Conservation (phyloP, 805 yeast genomes). For the Hanseniaspora guilliermondii region DNA sequence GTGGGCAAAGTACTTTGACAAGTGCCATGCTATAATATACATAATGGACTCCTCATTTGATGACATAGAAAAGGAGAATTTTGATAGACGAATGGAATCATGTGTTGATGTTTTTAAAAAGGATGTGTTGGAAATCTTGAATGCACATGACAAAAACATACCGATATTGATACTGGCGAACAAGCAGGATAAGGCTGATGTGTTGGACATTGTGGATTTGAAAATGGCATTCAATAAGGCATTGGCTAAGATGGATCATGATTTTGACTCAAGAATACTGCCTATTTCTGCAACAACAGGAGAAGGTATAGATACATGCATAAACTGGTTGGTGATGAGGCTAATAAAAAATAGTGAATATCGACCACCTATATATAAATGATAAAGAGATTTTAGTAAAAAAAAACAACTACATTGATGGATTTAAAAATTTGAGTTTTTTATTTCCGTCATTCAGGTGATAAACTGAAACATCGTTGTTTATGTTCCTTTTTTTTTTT, state of each 20-base stretch:
- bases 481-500: neutral
- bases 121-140: slow-evolving; percentile 33
- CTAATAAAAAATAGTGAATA: slow-evolving; percentile 36
- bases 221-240: slow-evolving; percentile 72
- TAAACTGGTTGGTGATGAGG: slow-evolving; percentile 76
- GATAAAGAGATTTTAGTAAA: neutral
- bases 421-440: too few relatives aligned
- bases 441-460: neutral
- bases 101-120: slow-evolving; percentile 42
- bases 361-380: slow-evolving; percentile 30
- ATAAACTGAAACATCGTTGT: too few relatives aligned
- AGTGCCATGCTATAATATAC: slow-evolving; percentile 84
- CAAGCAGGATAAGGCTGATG: slow-evolving; percentile 70
- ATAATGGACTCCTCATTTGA: slow-evolving; percentile 58
- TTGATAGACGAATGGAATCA: slow-evolving; percentile 68
- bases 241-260: slow-evolving; percentile 64
- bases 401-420: too few relatives aligned
- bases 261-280: slow-evolving; percentile 78
- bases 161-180: slow-evolving; percentile 92
- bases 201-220: slow-evolving; percentile 64
- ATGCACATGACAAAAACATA: slow-evolving; percentile 37
- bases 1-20: slow-evolving; percentile 78
- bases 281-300: slow-evolving; percentile 75
- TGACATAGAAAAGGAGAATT: neutral
- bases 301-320: slow-evolving; percentile 74